These are phyloP conservation scores for Rheum nobile DNA, from an alignment of 148 eudicot genomes.

Conservation along the genomic window DNA sequence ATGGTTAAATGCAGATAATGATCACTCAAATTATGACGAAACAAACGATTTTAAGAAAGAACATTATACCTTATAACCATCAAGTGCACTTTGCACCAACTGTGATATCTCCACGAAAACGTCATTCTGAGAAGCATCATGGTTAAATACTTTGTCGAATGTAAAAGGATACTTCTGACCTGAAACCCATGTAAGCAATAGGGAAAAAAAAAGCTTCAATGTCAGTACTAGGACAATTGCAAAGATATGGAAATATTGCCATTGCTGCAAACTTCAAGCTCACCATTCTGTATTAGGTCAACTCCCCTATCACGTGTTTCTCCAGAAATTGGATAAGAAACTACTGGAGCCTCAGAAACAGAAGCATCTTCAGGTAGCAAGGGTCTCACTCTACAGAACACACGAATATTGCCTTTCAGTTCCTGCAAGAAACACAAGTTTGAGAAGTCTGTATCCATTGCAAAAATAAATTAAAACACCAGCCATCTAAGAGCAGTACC, in stretches of 20 bases:
- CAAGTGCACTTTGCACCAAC: constrained; percentile 76
- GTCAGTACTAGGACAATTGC: not conserved
- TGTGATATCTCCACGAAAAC: constrained; percentile 71
- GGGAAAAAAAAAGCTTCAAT: not conserved
- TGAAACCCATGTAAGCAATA: constrained; percentile 4
- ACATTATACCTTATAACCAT: constrained; percentile 60
- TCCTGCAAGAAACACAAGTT: constrained; percentile 33
- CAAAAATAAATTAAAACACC: not conserved
- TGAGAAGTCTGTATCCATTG: not conserved
- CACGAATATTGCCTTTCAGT: constrained; percentile 77
- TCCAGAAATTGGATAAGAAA: constrained; percentile 43
- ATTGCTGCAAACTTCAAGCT: not conserved
- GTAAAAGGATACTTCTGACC: constrained; percentile 61
- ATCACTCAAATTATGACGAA: not conserved
- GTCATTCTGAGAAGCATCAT: constrained; percentile 50
- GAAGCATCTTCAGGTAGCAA: constrained; percentile 57
- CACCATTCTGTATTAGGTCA: constrained; percentile 56
- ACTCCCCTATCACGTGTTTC: constrained; percentile 56
- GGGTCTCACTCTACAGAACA: constrained; percentile 73
- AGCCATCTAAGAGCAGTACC: constrained; percentile 23
- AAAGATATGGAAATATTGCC: not conserved
- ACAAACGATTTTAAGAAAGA: not conserved
- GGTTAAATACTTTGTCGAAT: constrained; percentile 59
- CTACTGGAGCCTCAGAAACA: constrained; percentile 27
- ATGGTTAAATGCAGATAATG: not conserved